phyloP scores from a whole-genome alignment of 2,329 filamentous ascomycete species.

The Pestalotiopsis sp. region DNA sequence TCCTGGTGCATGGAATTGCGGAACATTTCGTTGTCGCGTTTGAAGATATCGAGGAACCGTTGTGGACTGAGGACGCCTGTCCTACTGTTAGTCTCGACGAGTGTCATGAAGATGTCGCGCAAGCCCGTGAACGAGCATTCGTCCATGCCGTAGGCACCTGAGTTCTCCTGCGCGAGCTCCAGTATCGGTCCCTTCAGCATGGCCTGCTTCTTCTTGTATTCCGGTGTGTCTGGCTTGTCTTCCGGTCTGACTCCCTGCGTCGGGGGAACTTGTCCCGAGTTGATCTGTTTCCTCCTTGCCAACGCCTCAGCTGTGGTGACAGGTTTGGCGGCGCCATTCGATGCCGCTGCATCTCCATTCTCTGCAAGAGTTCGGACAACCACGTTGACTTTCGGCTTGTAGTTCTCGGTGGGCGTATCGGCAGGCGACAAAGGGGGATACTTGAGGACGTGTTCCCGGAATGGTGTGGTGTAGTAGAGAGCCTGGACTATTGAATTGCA shows the following conservation, averaged over 20 bases:
- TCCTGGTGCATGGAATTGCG: constrained; percentile 97
- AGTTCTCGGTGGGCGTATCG: constrained; percentile 63
- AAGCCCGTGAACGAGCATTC: constrained; percentile 93
- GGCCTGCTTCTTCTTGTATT: constrained; percentile 97
- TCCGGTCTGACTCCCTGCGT: constrained; percentile 68
- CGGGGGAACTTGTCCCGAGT: constrained; percentile 53
- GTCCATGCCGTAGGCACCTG: constrained; percentile 82
- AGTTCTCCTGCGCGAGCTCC: constrained; percentile 80
- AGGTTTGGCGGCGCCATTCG: constrained; percentile 50
- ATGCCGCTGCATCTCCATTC: constrained; percentile 46
- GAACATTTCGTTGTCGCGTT: constrained; percentile 96
- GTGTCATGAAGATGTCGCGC: constrained; percentile 92
- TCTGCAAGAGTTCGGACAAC: constrained; percentile 57
- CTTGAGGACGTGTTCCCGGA: constrained; percentile 90
- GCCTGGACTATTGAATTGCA: constrained; percentile 98
- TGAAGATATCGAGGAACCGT: constrained; percentile 90
- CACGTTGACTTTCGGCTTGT: constrained; percentile 56
- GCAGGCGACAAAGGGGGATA: constrained; percentile 76
- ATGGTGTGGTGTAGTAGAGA: constrained; percentile 91
- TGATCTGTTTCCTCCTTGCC: constrained; percentile 56
- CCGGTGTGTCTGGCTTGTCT: constrained; percentile 90
- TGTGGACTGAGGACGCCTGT: constrained; percentile 91
- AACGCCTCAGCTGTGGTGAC: constrained; percentile 55
- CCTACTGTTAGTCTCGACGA: constrained; percentile 77
- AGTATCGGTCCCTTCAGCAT: constrained; percentile 85